phyloP scores from a whole-genome alignment of 2,329 filamentous ascomycete genomes.

The Botrytis squamosa region DNA sequence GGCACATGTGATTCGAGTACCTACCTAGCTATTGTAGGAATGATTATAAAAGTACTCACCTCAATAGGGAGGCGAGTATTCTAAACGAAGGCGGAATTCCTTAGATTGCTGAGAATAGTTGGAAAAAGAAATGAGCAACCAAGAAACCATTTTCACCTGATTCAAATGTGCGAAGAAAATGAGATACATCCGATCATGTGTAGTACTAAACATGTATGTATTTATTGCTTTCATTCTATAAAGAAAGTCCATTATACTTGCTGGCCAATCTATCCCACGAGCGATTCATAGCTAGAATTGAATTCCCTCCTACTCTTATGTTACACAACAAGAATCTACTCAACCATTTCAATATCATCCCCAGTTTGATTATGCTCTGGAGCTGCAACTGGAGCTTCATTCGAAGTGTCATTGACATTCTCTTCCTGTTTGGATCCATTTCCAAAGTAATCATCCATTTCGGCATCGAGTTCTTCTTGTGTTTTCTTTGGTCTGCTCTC shows the following conservation, averaged over 20 bases:
- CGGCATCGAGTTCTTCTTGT: slow-evolving; percentile 87
- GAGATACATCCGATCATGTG: background rate
- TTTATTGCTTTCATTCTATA: background rate
- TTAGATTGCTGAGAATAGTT: background rate
- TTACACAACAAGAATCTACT: slow-evolving; percentile 22
- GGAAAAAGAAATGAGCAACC: background rate
- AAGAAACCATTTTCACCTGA: background rate
- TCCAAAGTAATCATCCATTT: slow-evolving; percentile 92
- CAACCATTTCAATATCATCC: slow-evolving; percentile 70
- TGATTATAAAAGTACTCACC: background rate
- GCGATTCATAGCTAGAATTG: background rate
- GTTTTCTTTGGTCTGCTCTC: slow-evolving; percentile 71
- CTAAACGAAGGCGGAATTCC: background rate
- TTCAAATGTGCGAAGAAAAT: background rate
- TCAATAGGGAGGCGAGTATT: background rate
- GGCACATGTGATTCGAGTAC: too few relatives aligned
- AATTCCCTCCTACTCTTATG: background rate
- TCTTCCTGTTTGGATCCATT: slow-evolving; percentile 41
- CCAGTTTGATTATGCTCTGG: slow-evolving; percentile 39
- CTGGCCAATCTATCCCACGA: background rate
- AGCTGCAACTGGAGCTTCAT: slow-evolving; percentile 33
- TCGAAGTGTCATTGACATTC: slow-evolving; percentile 36
- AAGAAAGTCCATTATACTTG: background rate
- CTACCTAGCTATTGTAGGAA: background rate
- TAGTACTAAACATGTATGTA: background rate